Base-by-base conservation (phyloP, 768 basidiomycete genomes). In the Tremella fuciformis region DNA sequence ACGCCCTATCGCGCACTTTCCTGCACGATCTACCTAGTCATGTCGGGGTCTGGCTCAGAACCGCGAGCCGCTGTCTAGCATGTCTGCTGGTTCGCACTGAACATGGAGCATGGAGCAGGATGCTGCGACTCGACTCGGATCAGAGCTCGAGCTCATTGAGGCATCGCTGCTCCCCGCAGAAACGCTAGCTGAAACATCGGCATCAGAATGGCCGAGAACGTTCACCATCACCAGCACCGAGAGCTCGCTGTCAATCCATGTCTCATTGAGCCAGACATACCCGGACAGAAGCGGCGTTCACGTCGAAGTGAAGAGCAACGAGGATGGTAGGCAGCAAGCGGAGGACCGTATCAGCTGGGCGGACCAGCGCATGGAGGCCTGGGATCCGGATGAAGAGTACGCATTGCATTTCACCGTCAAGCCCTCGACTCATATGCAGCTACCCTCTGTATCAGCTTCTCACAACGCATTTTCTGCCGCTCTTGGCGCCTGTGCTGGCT, bases 161-260 rank as follows among this genome's bases (percentile, higher is more conserved):
- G 83, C 80, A 38, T 86, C 86, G 0, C 80, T 88, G 1, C 79
- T 89, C 11, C 84, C 85, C 0, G 82, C 79, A 4, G 87, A 89
- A 78, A 26, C 66, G 64, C 51, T 52, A 4, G 8, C 22, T 13
- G 7, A 18, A 6, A 6, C 7, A 7, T 25, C 24, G 22, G 9
- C 48, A 50, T n/a, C 34, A 4, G 51, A n/a, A 9, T 34, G 29
- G 29, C 21, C 48, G 13, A 16, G 9, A 6, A 25, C 26, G 8
- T 71, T 63, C 25, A 19, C 22, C 19, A 62, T 75, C 37, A 37
- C 42, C 59, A 49, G 52, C 56, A 18, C 75, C 74, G 80, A 59
- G 40, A 57, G 51, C 58, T n/a, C 62, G 15, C 70, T 46, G 57
- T 76, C 48, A 46, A 57, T 57, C 44, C 65, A 57, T 41, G 49